phyloP scores from a whole-genome alignment of 208 protist species.

The Acanthamoeba triangularis region DNA sequence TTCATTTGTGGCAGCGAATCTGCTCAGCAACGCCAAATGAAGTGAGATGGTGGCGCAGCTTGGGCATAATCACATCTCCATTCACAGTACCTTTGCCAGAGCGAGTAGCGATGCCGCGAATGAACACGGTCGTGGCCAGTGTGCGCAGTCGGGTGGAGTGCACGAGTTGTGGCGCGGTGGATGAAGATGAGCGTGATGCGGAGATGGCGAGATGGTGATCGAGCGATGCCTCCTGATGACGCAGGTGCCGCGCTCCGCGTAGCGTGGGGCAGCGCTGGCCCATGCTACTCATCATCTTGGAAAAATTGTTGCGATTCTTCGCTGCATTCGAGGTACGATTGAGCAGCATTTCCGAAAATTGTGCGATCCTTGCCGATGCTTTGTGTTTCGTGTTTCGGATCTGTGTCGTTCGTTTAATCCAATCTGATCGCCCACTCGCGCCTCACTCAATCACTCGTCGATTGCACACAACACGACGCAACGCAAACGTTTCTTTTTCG shows the following conservation, averaged over 20 bases:
- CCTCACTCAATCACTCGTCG: background rate
- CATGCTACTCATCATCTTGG: constrained; percentile 56
- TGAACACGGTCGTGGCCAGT: constrained; percentile 25
- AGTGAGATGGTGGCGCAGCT: too few species aligned
- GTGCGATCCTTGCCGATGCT: background rate
- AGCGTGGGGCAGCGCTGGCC: background rate
- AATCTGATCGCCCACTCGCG: too few species aligned
- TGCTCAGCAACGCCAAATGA: background rate
- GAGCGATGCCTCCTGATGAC: background rate
- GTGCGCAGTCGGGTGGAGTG: constrained; percentile 30
- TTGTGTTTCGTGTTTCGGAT: background rate
- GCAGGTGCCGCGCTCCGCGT: background rate
- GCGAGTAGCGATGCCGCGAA: background rate
- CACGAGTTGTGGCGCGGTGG: background rate
- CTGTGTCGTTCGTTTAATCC: background rate
- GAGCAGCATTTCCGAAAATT: constrained; percentile 18
- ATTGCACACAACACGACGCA: background rate
- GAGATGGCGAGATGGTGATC: background rate
- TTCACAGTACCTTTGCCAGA: background rate
- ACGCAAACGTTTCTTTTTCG: background rate
- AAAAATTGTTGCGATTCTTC: constrained; percentile 61
- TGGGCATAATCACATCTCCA: background rate
- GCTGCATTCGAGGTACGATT: constrained; percentile 1
- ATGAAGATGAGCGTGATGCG: background rate
- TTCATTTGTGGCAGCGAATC: background rate